Conservation (phyloP, 805 yeast species). For the Nakazawaea anatomiae region DNA sequence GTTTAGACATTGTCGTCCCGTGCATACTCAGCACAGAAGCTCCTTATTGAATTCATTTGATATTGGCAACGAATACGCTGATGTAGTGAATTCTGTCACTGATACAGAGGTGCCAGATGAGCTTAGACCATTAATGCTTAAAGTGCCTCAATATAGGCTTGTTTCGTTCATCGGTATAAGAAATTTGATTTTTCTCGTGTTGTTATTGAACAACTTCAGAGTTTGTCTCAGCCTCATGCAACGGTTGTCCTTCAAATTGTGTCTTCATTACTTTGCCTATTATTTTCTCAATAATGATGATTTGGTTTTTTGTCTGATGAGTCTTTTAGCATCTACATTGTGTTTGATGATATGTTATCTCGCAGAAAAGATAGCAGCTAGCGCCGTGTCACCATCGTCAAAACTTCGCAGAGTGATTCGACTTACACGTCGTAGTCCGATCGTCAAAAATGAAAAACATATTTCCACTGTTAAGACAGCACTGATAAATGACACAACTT, state of each 20-base stretch:
- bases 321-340: background rate
- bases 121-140: background rate
- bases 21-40: conserved; percentile 2
- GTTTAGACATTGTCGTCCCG: conserved; percentile 6
- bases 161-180: conserved; percentile 8
- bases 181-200: conserved; percentile 8
- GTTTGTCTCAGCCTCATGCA: background rate
- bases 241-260: background rate
- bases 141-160: background rate
- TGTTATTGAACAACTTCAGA: conserved; percentile 1
- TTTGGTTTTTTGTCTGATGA: background rate
- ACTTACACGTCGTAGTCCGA: background rate
- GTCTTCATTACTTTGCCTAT: background rate
- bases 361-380: background rate
- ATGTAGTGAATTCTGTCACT: background rate
- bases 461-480: no score
- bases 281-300: conserved; percentile 1
- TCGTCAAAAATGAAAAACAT: no score
- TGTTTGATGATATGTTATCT: background rate
- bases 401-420: conserved; percentile 1
- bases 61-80: background rate
- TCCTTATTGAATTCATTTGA: conserved; percentile 6
- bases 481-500: background rate
- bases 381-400: background rate
- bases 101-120: background rate